Evolutionary conservation across 116 monocot species (phyloP).

Genomic region (Cymodocea nodosa): DNA sequence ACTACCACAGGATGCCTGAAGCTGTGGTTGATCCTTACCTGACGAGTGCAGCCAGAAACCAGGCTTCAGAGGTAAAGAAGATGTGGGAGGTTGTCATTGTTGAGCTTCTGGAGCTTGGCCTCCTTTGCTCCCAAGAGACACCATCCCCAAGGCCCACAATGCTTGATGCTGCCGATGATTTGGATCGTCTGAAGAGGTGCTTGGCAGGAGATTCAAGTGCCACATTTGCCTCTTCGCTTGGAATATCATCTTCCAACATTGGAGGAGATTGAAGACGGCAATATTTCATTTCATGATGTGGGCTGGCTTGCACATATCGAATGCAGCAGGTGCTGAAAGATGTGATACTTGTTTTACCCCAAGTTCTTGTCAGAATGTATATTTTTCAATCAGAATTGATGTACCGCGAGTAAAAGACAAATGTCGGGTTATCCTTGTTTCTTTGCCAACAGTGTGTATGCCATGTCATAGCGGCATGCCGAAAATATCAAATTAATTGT

Average conservation of each 20-base stretch:
- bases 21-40: conserved; percentile 25
- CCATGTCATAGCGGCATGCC: too few relatives aligned
- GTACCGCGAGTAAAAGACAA: too few relatives aligned
- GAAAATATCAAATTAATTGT: background rate
- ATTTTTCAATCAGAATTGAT: too few relatives aligned
- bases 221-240: conserved; percentile 32
- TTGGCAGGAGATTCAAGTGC: conserved; percentile 31
- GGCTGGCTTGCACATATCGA: too few relatives aligned
- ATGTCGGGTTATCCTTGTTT: too few relatives aligned
- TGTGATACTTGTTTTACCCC: too few relatives aligned
- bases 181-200: conserved; percentile 40
- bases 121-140: conserved; percentile 41
- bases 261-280: conserved; percentile 21
- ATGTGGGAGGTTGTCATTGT: conserved; percentile 36
- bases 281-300: too few relatives aligned
- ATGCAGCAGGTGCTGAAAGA: too few relatives aligned
- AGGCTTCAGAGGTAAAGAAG: conserved; percentile 24
- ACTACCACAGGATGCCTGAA: conserved; percentile 19
- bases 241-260: conserved; percentile 28
- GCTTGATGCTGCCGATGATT: conserved; percentile 49
- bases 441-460: too few relatives aligned
- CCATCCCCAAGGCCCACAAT: conserved; percentile 45
- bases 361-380: too few relatives aligned
- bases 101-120: conserved; percentile 43
- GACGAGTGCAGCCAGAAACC: conserved; percentile 9